Conservation (phyloP, 1,284 basidiomycete species). For the Uromyces viciae-fabae region DNA sequence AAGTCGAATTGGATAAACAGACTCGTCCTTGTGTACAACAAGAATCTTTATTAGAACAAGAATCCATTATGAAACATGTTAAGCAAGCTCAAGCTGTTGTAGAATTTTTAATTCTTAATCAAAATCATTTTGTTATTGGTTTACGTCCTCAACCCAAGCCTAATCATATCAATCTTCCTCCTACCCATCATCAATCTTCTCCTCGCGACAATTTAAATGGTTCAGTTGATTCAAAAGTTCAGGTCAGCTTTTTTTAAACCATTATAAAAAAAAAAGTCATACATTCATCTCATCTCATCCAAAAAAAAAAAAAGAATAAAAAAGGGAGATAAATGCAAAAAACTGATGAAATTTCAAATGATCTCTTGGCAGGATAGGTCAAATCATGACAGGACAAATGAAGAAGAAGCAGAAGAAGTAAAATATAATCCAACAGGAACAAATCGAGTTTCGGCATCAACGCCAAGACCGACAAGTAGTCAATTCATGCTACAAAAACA, state of each 20-base stretch:
- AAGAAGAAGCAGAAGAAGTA: too few species aligned
- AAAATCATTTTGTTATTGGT: constrained; percentile 42
- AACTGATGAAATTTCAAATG: constrained; percentile 5
- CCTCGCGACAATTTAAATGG: too few species aligned
- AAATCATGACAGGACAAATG: not conserved
- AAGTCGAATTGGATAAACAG: not conserved
- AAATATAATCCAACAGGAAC: too few species aligned
- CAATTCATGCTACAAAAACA: not conserved
- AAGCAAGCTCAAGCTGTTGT: constrained; percentile 39
- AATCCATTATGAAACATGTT: constrained; percentile 26
- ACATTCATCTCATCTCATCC: too few species aligned
- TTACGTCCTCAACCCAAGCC: constrained; percentile 27
- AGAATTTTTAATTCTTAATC: constrained; percentile 39
- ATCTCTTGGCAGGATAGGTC: constrained; percentile 27
- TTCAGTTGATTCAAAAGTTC: too few species aligned
- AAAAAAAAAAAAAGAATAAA: too few species aligned
- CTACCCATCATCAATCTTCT: too few species aligned
- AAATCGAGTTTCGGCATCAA: not conserved
- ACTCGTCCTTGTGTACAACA: constrained; percentile 23
- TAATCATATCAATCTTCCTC: too few species aligned
- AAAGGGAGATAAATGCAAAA: not conserved
- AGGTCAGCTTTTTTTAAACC: too few species aligned
- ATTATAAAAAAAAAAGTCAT: too few species aligned
- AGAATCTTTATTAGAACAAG: constrained; percentile 37
- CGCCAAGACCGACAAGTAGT: constrained; percentile 7